A percentile compares a stretch with the other conserved stretches of the same genome.
These are phyloP conservation scores for Tetrapisispora pingtungensis DNA, from an alignment of 805 yeast genomes.

Conservation along the genomic window DNA sequence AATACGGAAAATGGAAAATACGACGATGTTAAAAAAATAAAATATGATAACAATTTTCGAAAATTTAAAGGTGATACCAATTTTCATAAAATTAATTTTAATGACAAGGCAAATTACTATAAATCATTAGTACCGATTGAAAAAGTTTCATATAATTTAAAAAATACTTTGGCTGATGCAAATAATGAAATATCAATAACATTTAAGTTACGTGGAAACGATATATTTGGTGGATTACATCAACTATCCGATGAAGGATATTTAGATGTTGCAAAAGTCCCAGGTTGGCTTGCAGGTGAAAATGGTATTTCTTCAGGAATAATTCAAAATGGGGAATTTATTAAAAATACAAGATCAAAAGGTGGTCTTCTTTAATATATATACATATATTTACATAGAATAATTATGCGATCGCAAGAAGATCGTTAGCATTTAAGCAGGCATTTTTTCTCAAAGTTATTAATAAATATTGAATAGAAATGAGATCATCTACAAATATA, in stretches of 20 bases:
- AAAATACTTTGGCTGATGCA: slow-evolving; percentile 21
- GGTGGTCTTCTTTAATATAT: slow-evolving; percentile 15
- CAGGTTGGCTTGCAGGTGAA: slow-evolving; percentile 75
- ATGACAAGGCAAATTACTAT: slow-evolving; percentile 8
- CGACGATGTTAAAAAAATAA: slow-evolving; percentile 25
- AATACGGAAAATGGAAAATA: slow-evolving; percentile 5
- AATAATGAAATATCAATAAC: slow-evolving; percentile 20
- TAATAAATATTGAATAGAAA: too few species aligned
- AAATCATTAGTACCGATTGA: slow-evolving; percentile 53
- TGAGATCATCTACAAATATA: too few species aligned
- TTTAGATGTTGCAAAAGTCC: slow-evolving; percentile 46
- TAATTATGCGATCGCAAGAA: too few species aligned
- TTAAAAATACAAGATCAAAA: slow-evolving; percentile 7
- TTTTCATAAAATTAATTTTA: not conserved
- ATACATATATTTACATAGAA: too few species aligned
- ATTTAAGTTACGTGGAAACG: slow-evolving; percentile 47
- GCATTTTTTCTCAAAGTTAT: too few species aligned
- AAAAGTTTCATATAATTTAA: slow-evolving; percentile 36
- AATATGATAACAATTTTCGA: slow-evolving; percentile 38
- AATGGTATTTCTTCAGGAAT: slow-evolving; percentile 46
- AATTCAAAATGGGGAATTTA: slow-evolving; percentile 32
- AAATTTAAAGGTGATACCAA: slow-evolving; percentile 49
- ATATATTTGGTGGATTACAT: slow-evolving; percentile 71
- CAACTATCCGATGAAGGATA: slow-evolving; percentile 44
- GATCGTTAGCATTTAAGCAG: too few species aligned